phyloP scores from a whole-genome alignment of 257 asterid species.

The Ligustrum vulgare region DNA sequence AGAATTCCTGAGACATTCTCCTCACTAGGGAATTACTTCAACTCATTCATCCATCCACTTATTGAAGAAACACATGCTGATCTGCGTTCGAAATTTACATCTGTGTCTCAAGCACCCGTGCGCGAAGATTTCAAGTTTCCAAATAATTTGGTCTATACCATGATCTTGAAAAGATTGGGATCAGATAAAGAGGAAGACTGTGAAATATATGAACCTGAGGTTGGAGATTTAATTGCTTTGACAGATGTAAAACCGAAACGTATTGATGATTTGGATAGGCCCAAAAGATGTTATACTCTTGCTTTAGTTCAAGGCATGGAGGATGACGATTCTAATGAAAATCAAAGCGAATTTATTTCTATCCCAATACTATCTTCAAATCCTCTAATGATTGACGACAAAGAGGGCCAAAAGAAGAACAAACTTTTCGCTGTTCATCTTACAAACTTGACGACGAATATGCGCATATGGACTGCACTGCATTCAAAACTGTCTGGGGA shows the following conservation, averaged over 20 bases:
- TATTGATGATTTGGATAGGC: slow-evolving; percentile 48
- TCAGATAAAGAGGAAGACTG: slow-evolving; percentile 6
- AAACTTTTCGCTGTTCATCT: slow-evolving; percentile 44
- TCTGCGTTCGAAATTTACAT: slow-evolving; percentile 44
- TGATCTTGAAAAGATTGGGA: slow-evolving; percentile 21
- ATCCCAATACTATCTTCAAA: slow-evolving; percentile 42
- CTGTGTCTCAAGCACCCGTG: slow-evolving; percentile 42
- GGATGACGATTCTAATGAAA: neutral
- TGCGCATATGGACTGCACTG: slow-evolving; percentile 61
- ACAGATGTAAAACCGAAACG: slow-evolving; percentile 53
- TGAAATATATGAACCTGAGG: slow-evolving; percentile 48
- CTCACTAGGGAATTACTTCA: slow-evolving; percentile 41
- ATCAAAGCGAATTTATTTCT: no score
- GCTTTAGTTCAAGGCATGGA: slow-evolving; percentile 38
- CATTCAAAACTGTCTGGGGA: slow-evolving; percentile 21
- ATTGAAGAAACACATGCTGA: slow-evolving; percentile 81
- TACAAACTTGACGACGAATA: slow-evolving; percentile 48
- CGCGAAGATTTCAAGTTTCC: slow-evolving; percentile 16
- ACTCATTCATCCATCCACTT: slow-evolving; percentile 52
- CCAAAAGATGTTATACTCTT: slow-evolving; percentile 33
- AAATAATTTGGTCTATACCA: slow-evolving; percentile 18
- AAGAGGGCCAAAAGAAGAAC: neutral
- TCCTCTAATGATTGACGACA: slow-evolving; percentile 22
- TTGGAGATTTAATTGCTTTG: slow-evolving; percentile 56
- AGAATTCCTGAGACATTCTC: slow-evolving; percentile 41